phyloP scores from a whole-genome alignment of 768 basidiomycete species.

The Coprinopsis sp. region DNA sequence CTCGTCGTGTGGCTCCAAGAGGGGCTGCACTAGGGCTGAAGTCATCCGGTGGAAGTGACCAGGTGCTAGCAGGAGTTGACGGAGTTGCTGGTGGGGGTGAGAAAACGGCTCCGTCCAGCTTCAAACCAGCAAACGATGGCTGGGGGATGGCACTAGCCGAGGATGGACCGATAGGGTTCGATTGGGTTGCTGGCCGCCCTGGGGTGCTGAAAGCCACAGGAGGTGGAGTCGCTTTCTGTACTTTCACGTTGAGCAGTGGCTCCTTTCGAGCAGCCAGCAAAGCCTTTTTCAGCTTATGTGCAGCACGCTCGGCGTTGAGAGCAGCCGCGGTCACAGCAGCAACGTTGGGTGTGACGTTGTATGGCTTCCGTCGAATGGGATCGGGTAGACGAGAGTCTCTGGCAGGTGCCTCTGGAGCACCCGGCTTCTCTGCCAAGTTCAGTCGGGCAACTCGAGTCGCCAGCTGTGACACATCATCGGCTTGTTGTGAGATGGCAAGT shows the following conservation, averaged over 20 bases:
- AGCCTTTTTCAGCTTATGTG: slow-evolving; percentile 63
- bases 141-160: slow-evolving; percentile 14
- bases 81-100: slow-evolving; percentile 12
- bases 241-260: slow-evolving; percentile 64
- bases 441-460: slow-evolving; percentile 50
- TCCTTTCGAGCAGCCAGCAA: slow-evolving; percentile 55
- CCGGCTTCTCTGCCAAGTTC: slow-evolving; percentile 27
- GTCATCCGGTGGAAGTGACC: slow-evolving; percentile 36
- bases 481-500: slow-evolving; percentile 58
- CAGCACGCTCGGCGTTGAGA: slow-evolving; percentile 74
- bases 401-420: slow-evolving; percentile 11
- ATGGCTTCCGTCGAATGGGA: slow-evolving; percentile 29
- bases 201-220: slow-evolving; percentile 36
- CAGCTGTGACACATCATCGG: slow-evolving; percentile 47
- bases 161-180: slow-evolving; percentile 5
- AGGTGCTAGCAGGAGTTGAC: slow-evolving; percentile 18
- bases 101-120: slow-evolving; percentile 21
- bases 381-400: slow-evolving; percentile 42
- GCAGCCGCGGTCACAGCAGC: slow-evolving; percentile 77
- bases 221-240: slow-evolving; percentile 31
- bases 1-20: slow-evolving; percentile 26
- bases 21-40: slow-evolving; percentile 35
- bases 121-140: neutral
- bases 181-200: slow-evolving; percentile 18
- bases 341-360: slow-evolving; percentile 56